Conservation (phyloP, 306 rosid genomes). For the Quercus gilva region DNA sequence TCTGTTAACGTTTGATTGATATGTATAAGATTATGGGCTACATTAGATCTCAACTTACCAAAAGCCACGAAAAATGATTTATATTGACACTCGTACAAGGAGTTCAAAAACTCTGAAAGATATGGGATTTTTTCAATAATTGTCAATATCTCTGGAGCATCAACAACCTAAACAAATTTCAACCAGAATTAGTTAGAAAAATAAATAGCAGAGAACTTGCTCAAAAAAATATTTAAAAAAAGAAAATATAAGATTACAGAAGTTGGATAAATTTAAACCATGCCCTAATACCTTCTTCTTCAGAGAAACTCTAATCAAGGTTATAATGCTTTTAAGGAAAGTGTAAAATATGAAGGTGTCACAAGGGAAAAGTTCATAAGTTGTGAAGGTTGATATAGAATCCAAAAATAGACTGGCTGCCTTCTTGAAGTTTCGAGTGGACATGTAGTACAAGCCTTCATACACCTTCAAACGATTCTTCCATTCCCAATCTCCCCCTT, state of each 20-base stretch:
- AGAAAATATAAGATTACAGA: background rate
- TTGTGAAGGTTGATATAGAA: constrained; percentile 90
- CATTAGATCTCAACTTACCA: constrained; percentile 52
- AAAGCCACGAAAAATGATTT: constrained; percentile 87
- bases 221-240: background rate
- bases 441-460: constrained; percentile 90
- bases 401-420: constrained; percentile 86
- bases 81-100: constrained; percentile 76
- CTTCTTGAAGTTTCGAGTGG: constrained; percentile 85
- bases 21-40: background rate
- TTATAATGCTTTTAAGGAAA: constrained; percentile 84
- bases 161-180: constrained; percentile 64
- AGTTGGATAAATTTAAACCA: background rate
- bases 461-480: constrained; percentile 92
- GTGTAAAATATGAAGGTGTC: constrained; percentile 92
- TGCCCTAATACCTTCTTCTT: constrained; percentile 68
- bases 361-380: constrained; percentile 84
- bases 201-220: background rate
- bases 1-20: background rate
- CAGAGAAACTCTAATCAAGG: constrained; percentile 89
- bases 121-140: constrained; percentile 86
- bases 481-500: constrained; percentile 99
- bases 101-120: constrained; percentile 80
- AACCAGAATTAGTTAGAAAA: background rate
- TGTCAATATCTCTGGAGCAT: constrained; percentile 89